Percentiles rank a stretch among this genome's conserved stretches.
Evolutionary conservation across 2,329 filamentous ascomycete species (phyloP).

Genomic region (Periconia digitata): DNA sequence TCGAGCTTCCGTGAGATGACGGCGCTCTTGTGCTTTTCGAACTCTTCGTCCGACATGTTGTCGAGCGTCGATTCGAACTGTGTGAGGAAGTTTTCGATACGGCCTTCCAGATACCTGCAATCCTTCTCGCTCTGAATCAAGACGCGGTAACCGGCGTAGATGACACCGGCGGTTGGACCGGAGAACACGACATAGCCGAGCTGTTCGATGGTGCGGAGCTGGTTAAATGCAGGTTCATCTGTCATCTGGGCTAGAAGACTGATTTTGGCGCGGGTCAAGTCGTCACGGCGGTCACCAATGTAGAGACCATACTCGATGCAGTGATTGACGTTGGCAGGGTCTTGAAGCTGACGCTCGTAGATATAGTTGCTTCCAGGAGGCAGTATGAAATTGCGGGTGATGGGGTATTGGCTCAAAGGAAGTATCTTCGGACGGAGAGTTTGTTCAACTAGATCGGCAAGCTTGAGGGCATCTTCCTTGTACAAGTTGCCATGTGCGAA

Average conservation of each 20-base stretch:
- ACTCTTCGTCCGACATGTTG: constrained; percentile 79
- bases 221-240: constrained; percentile 91
- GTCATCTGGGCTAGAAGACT: constrained; percentile 86
- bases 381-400: constrained; percentile 74
- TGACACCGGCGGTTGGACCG: constrained; percentile 72
- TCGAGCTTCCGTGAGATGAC: constrained; percentile 84
- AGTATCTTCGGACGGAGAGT: constrained; percentile 74
- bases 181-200: constrained; percentile 96
- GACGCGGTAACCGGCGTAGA: constrained; percentile 76
- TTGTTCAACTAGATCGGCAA: constrained; percentile 80
- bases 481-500: constrained; percentile 91
- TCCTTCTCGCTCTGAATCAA: constrained; percentile 91
- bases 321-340: constrained; percentile 77
- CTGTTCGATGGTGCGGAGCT: constrained; percentile 94
- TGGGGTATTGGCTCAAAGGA: constrained; percentile 76
- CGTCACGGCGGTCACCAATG: constrained; percentile 57
- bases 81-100: constrained; percentile 82
- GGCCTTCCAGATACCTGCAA: constrained; percentile 78
- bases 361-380: constrained; percentile 80
- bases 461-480: constrained; percentile 85
- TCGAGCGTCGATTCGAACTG: constrained; percentile 66
- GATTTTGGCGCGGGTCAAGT: constrained; percentile 71
- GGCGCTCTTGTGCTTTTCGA: constrained; percentile 88
- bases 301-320: constrained; percentile 54
- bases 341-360: constrained; percentile 77